These are phyloP conservation scores for Byssochlamys sp. DNA, from an alignment of 2,329 filamentous ascomycete species.

Conservation along the genomic window DNA sequence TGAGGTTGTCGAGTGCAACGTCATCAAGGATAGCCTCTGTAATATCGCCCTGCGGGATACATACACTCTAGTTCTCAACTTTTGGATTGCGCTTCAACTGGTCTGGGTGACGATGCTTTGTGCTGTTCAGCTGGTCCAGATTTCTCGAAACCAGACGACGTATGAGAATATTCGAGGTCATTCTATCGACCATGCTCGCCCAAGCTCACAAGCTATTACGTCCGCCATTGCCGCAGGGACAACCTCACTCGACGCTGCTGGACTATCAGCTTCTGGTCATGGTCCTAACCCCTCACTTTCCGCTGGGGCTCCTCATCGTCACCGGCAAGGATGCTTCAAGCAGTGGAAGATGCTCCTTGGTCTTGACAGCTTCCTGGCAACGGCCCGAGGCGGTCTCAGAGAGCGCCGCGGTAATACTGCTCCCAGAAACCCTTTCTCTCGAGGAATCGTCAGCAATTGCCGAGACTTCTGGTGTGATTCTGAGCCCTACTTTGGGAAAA, in stretches of 20 bases:
- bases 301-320: slow-evolving; percentile 40
- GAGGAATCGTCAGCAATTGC: slow-evolving; percentile 78
- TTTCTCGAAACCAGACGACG: slow-evolving; percentile 85
- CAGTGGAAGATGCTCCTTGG: slow-evolving; percentile 79
- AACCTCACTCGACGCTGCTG: slow-evolving; percentile 56
- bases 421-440: slow-evolving; percentile 71
- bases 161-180: slow-evolving; percentile 92
- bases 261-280: slow-evolving; percentile 58
- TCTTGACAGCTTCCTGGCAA: slow-evolving; percentile 87
- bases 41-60: slow-evolving; percentile 67
- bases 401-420: slow-evolving; percentile 39
- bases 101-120: slow-evolving; percentile 97
- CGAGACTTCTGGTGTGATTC: slow-evolving; percentile 94
- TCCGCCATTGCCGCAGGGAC: slow-evolving; percentile 61
- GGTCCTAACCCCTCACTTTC: slow-evolving; percentile 49
- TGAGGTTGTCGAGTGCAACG: slow-evolving; percentile 51
- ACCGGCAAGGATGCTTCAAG: slow-evolving; percentile 55
- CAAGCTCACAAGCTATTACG: slow-evolving; percentile 51
- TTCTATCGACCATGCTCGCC: slow-evolving; percentile 47
- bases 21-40: slow-evolving; percentile 69
- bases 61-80: slow-evolving; percentile 67
- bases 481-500: slow-evolving; percentile 65
- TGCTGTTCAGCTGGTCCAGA: slow-evolving; percentile 84
- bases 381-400: slow-evolving; percentile 63
- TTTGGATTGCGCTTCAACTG: slow-evolving; percentile 76